These are phyloP conservation scores for Crucihimalaya himalaica DNA, from an alignment of 345 rosid species.

Conservation along the genomic window DNA sequence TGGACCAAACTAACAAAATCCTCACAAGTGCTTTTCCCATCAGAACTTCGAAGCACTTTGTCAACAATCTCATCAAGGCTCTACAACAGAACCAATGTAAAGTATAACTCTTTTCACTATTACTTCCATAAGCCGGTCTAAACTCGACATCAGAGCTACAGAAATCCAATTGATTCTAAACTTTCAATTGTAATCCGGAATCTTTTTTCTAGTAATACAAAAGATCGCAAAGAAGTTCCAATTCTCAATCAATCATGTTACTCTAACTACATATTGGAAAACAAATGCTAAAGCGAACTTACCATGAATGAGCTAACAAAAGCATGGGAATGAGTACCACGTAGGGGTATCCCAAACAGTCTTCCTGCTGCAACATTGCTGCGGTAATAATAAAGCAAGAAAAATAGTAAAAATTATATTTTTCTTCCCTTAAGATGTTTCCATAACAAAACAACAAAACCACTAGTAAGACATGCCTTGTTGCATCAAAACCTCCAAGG, in stretches of 20 bases:
- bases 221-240: neutral
- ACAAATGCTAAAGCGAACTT: constrained; percentile 13
- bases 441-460: constrained; percentile 1
- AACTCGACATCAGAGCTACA: neutral
- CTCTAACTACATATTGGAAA: neutral
- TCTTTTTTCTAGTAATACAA: neutral
- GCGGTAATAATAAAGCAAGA: constrained; percentile 32
- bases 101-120: constrained; percentile 1
- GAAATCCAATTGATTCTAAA: too few relatives aligned
- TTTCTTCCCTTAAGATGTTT: neutral
- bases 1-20: constrained; percentile 84
- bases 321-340: constrained; percentile 97
- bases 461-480: constrained; percentile 53
- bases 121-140: neutral
- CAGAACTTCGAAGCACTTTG: constrained; percentile 57
- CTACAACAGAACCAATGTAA: constrained; percentile 48
- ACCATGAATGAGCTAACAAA: constrained; percentile 97
- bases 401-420: neutral
- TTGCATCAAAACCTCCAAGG: constrained; percentile 94
- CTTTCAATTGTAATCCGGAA: too few relatives aligned
- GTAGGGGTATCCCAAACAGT: constrained; percentile 86
- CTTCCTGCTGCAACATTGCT: constrained; percentile 96
- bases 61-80: constrained; percentile 82
- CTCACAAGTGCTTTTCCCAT: constrained; percentile 73
- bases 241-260: neutral